Percentiles rank a stretch among this genome's conserved stretches.
Evolutionary conservation across 345 rosid species (phyloP).

Genomic region (Linum tenue): DNA sequence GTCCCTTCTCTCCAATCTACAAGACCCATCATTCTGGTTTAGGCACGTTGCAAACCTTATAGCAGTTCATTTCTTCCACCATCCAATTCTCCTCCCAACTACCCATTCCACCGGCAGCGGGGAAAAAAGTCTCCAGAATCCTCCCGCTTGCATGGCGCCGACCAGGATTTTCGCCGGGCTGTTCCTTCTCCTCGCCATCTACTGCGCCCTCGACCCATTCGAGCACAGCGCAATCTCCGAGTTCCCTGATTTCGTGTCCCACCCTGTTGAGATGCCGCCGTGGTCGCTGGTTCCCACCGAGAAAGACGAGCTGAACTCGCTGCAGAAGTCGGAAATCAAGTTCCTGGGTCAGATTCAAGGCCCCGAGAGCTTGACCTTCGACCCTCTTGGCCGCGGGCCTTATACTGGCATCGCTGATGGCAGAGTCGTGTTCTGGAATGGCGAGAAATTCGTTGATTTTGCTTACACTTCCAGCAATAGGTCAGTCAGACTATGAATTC

Average conservation of each 20-base stretch:
- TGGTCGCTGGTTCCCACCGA: conserved; percentile 38
- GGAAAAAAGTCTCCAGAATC: too few species aligned
- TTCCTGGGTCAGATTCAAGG: conserved; percentile 73
- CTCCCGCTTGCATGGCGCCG: conserved; percentile 17
- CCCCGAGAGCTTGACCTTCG: conserved; percentile 88
- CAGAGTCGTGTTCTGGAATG: conserved; percentile 67
- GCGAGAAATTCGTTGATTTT: conserved; percentile 61
- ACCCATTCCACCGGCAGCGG: not conserved
- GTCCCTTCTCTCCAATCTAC: too few species aligned
- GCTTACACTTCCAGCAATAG: conserved; percentile 72
- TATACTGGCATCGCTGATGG: conserved; percentile 95
- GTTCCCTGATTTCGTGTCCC: conserved; percentile 53
- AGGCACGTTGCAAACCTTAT: too few species aligned
- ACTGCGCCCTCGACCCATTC: conserved; percentile 76
- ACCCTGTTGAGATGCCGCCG: conserved; percentile 35
- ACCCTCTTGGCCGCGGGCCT: conserved; percentile 83
- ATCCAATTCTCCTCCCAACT: too few species aligned
- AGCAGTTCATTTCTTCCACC: too few species aligned
- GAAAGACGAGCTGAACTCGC: conserved; percentile 43
- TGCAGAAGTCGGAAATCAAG: conserved; percentile 69
- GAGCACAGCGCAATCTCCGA: conserved; percentile 58
- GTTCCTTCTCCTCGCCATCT: conserved; percentile 51
- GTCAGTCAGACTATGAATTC: conserved; percentile 15
- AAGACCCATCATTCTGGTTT: too few species aligned
- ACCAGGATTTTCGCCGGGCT: conserved; percentile 26